A percentile compares a stretch with the other conserved stretches of the same genome.
Conservation (phyloP, 352 stramenopile genomes). For the Pythium sp. region DNA sequence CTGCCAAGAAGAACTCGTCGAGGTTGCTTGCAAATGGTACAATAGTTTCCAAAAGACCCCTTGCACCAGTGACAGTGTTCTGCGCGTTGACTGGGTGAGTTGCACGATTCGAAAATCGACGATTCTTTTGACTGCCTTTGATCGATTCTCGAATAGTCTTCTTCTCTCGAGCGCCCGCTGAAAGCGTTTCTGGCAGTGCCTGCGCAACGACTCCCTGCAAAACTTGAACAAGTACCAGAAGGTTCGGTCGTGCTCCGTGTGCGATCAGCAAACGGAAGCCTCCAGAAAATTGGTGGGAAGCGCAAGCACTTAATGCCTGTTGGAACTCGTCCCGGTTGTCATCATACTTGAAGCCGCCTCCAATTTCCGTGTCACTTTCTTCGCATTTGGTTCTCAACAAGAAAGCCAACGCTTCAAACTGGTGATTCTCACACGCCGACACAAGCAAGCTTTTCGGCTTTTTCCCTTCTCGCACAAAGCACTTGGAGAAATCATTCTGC, state of each 20-base stretch:
- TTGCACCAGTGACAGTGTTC: slow-evolving; percentile 13
- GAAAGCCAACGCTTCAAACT: slow-evolving; percentile 35
- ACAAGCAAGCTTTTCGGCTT: slow-evolving; percentile 44
- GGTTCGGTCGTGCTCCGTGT: slow-evolving; percentile 30
- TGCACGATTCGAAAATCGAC: not conserved
- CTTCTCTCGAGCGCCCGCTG: not conserved
- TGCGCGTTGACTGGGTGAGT: not conserved
- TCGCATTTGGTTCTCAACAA: slow-evolving; percentile 21
- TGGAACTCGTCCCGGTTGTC: slow-evolving; percentile 43
- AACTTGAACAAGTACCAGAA: slow-evolving; percentile 29
- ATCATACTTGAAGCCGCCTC: slow-evolving; percentile 39
- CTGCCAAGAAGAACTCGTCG: slow-evolving; percentile 35
- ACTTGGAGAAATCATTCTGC: slow-evolving; percentile 43
- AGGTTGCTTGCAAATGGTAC: slow-evolving; percentile 26
- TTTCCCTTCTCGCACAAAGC: slow-evolving; percentile 39
- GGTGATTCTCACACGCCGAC: slow-evolving; percentile 32
- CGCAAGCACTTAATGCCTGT: slow-evolving; percentile 34
- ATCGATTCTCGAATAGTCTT: not conserved
- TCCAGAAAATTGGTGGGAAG: slow-evolving; percentile 33
- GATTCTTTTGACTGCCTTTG: not conserved
- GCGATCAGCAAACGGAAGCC: slow-evolving; percentile 38
- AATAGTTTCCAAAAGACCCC: slow-evolving; percentile 29
- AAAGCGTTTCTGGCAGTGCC: not conserved
- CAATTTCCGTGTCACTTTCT: slow-evolving; percentile 12
- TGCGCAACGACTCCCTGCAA: slow-evolving; percentile 29